Evolutionary conservation across 106 monocot species (phyloP).

Genomic region (Acorus gramineus): DNA sequence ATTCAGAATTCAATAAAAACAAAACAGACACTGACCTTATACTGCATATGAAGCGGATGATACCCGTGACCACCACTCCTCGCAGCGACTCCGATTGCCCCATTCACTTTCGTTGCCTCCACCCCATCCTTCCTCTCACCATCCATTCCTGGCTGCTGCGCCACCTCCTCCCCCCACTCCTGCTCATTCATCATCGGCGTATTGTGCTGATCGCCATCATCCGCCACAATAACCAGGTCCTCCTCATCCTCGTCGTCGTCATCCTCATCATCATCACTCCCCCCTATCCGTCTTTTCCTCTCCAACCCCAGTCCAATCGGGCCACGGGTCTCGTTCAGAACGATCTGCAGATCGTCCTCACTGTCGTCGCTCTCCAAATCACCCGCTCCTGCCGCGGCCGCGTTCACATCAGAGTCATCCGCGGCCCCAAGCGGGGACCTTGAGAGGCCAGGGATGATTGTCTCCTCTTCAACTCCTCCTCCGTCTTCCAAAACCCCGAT

Average conservation of each 20-base stretch:
- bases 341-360: conserved; percentile 90
- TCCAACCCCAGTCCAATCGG: conserved; percentile 5
- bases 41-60: conserved; percentile 86
- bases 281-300: conserved; percentile 10
- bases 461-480: conserved; percentile 11
- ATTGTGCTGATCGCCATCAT: conserved; percentile 31
- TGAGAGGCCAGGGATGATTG: conserved; percentile 52
- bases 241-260: conserved; percentile 71
- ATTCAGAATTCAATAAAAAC: neutral
- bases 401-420: conserved; percentile 1
- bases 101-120: conserved; percentile 34
- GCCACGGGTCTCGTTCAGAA: conserved; percentile 53
- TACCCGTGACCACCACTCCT: conserved; percentile 54
- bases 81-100: conserved; percentile 11
- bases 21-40: conserved; percentile 61
- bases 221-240: conserved; percentile 38
- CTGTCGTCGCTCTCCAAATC: conserved; percentile 85
- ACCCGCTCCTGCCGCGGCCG: conserved; percentile 21
- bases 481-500: conserved; percentile 13
- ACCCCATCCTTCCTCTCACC: conserved; percentile 58
- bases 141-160: conserved; percentile 27
- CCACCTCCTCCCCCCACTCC: conserved; percentile 63
- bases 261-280: conserved; percentile 18
- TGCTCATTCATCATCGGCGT: conserved; percentile 41
- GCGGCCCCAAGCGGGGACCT: conserved; percentile 5